phyloP scores from a whole-genome alignment of 2,329 filamentous ascomycete species.

The Gremmenia infestans region DNA sequence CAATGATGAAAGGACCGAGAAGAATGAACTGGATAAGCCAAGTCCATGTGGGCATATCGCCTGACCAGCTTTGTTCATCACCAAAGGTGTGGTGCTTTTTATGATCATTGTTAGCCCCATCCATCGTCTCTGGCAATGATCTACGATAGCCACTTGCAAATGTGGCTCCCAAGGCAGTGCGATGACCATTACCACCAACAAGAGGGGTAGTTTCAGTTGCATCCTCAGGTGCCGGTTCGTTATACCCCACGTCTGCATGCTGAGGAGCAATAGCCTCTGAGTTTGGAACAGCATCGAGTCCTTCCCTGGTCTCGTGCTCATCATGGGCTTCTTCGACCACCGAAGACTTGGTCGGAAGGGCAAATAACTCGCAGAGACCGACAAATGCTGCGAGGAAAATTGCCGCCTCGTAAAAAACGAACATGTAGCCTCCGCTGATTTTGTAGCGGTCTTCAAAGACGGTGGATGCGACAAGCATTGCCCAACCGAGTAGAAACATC shows the following conservation, averaged over 20 bases:
- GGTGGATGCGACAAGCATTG: slow-evolving; percentile 64
- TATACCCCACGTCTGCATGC: slow-evolving; percentile 26
- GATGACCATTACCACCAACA: slow-evolving; percentile 36
- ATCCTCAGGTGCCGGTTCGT: slow-evolving; percentile 29
- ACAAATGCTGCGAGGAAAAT: slow-evolving; percentile 71
- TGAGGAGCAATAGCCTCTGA: slow-evolving; percentile 31
- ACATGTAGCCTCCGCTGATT: slow-evolving; percentile 71
- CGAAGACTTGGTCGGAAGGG: slow-evolving; percentile 63
- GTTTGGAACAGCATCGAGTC: slow-evolving; percentile 29
- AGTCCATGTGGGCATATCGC: slow-evolving; percentile 70
- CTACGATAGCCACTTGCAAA: slow-evolving; percentile 48
- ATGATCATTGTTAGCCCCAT: slow-evolving; percentile 26
- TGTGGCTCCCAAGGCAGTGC: slow-evolving; percentile 52
- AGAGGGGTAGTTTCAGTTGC: slow-evolving; percentile 53
- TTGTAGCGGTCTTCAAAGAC: slow-evolving; percentile 71
- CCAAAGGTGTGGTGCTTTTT: slow-evolving; percentile 47
- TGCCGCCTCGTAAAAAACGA: slow-evolving; percentile 73
- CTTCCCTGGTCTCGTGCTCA: slow-evolving; percentile 41
- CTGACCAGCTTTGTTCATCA: slow-evolving; percentile 82
- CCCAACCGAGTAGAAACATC: slow-evolving; percentile 74
- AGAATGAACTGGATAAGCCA: slow-evolving; percentile 86
- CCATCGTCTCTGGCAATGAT: slow-evolving; percentile 21
- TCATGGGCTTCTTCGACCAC: slow-evolving; percentile 58
- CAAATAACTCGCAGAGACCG: slow-evolving; percentile 74
- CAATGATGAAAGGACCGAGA: slow-evolving; percentile 70